Evolutionary conservation across 176 grass and related monocot genomes (phyloP).

Genomic region (Ensete glaucum): DNA sequence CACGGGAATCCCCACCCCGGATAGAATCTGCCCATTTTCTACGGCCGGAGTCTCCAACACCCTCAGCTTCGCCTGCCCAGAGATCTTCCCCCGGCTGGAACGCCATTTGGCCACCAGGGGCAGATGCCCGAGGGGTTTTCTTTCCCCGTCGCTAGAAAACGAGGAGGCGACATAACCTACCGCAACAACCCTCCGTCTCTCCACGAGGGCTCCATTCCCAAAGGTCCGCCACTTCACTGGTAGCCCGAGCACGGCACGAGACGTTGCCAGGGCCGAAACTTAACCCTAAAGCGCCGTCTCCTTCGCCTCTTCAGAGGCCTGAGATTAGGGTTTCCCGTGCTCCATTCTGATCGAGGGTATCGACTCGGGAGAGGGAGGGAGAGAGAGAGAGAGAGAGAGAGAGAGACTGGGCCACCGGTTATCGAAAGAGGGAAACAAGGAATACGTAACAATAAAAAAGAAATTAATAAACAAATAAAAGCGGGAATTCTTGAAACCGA

Average conservation of each 20-base stretch:
- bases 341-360: too few relatives aligned
- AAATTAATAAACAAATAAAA: too few relatives aligned
- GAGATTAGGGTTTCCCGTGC: too few relatives aligned
- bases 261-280: neutral
- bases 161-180: neutral
- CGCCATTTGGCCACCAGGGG: constrained; percentile 9
- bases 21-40: constrained; percentile 22
- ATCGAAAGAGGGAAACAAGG: too few relatives aligned
- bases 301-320: neutral
- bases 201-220: neutral
- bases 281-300: neutral
- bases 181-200: neutral
- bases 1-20: constrained; percentile 71
- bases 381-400: too few relatives aligned
- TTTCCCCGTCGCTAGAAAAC: neutral
- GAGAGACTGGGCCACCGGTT: too few relatives aligned
- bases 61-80: constrained; percentile 24
- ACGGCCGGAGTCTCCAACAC: constrained; percentile 27
- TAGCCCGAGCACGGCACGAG: neutral
- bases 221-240: neutral
- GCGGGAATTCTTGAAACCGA: too few relatives aligned
- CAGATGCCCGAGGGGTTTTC: neutral
- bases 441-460: too few relatives aligned
- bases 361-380: too few relatives aligned
- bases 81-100: constrained; percentile 12